Conservation (phyloP, 1,284 basidiomycete genomes). For the Hymenochaete sp. region DNA sequence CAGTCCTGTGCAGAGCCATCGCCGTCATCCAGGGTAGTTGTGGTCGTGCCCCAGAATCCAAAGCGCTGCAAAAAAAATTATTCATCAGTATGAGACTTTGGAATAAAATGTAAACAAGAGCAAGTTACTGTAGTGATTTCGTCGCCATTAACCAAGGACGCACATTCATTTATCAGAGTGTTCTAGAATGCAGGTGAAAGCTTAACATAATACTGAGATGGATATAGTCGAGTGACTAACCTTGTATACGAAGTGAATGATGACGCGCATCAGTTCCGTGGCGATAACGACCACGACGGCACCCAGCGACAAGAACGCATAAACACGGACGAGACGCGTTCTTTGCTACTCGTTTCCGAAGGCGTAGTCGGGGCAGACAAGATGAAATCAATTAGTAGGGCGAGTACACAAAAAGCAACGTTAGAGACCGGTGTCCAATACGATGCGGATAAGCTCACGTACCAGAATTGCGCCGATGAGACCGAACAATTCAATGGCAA, state of each 20-base stretch:
- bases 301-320: slow-evolving; percentile 44
- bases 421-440: neutral
- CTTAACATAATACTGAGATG: neutral
- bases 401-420: neutral
- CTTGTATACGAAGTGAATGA: slow-evolving; percentile 65
- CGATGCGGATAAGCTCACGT: slow-evolving; percentile 25
- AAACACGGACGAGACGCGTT: slow-evolving; percentile 43
- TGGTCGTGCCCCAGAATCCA: slow-evolving; percentile 36
- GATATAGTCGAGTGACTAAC: slow-evolving; percentile 26
- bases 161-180: slow-evolving; percentile 39
- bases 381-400: neutral
- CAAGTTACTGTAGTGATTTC: slow-evolving; percentile 10
- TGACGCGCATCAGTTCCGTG: slow-evolving; percentile 44
- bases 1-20: slow-evolving; percentile 36
- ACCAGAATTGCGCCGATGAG: slow-evolving; percentile 47
- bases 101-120: neutral
- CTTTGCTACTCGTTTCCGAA: slow-evolving; percentile 42
- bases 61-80: slow-evolving; percentile 12
- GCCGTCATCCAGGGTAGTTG: slow-evolving; percentile 28
- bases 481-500: slow-evolving; percentile 51
- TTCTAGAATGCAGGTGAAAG: slow-evolving; percentile 28
- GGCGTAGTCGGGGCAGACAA: neutral
- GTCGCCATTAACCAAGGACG: slow-evolving; percentile 3
- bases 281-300: slow-evolving; percentile 45
- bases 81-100: neutral